Evolutionary conservation across 148 eudicot species (phyloP).

Genomic region (Rhododendron ovatum): DNA sequence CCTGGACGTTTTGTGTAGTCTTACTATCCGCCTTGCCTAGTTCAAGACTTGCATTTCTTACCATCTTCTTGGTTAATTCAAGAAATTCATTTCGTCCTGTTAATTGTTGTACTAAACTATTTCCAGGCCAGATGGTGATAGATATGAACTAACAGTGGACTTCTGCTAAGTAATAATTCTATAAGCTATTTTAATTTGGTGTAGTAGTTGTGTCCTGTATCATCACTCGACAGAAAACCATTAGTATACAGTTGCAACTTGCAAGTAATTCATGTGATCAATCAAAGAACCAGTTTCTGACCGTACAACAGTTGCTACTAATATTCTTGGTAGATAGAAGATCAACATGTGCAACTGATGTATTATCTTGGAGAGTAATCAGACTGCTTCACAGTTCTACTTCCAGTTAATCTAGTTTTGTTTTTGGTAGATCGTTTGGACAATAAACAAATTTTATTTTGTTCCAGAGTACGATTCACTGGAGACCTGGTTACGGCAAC

Average conservation of each 20-base stretch:
- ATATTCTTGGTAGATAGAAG: not conserved
- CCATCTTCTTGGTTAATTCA: not conserved
- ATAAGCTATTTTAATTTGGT: not conserved
- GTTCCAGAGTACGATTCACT: conserved; percentile 51
- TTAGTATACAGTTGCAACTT: not conserved
- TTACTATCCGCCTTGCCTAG: not conserved
- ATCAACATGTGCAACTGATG: not conserved
- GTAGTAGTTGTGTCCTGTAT: not conserved
- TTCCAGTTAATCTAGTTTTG: not conserved
- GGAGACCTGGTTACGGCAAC: conserved; percentile 69
- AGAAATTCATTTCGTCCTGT: not conserved
- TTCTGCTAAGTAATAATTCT: not conserved
- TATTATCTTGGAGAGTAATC: not conserved
- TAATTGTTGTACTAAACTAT: not conserved
- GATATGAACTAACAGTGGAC: not conserved
- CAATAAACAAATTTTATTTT: not conserved
- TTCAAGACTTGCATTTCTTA: not conserved
- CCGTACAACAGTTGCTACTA: not conserved
- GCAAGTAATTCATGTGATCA: not conserved
- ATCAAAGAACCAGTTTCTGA: not conserved
- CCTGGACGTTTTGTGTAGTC: not conserved
- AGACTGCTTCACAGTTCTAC: not conserved
- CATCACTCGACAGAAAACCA: not conserved
- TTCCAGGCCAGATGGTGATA: not conserved
- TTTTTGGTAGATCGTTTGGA: not conserved